Evolutionary conservation across 805 yeast species (phyloP).

Genomic region (Ogataea trehaloabstinens): DNA sequence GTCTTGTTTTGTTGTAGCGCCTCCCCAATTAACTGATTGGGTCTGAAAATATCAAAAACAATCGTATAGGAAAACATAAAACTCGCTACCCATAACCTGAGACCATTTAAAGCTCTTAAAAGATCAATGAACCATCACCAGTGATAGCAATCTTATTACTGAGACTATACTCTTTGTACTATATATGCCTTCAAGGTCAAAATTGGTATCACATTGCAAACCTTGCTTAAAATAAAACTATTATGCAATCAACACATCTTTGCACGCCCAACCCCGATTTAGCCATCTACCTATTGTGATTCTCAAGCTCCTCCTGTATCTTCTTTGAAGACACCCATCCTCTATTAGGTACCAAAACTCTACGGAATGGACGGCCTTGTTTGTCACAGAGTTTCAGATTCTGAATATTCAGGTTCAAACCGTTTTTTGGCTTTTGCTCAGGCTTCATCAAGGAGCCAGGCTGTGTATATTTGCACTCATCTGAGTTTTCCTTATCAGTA

Average conservation of each 20-base stretch:
- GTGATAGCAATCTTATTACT: too few relatives aligned
- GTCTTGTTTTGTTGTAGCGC: conserved; percentile 12
- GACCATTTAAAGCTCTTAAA: too few relatives aligned
- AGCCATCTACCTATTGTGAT: neutral
- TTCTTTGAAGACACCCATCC: conserved; percentile 43
- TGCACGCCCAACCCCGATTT: too few relatives aligned
- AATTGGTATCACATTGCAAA: too few relatives aligned
- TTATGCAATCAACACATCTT: too few relatives aligned
- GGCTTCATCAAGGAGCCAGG: too few relatives aligned
- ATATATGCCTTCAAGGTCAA: too few relatives aligned
- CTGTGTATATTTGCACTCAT: too few relatives aligned
- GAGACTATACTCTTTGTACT: too few relatives aligned
- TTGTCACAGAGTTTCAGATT: conserved; percentile 27
- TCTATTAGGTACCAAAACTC: conserved; percentile 46
- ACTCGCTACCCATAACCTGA: too few relatives aligned
- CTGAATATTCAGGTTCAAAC: conserved; percentile 1
- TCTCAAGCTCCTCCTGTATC: conserved; percentile 16
- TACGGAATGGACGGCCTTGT: conserved; percentile 39
- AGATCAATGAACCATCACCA: too few relatives aligned
- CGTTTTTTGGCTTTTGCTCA: neutral
- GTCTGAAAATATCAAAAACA: conserved; percentile 28
- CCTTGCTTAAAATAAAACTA: too few relatives aligned
- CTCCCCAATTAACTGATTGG: conserved; percentile 22
- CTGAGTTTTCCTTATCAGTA: conserved; percentile 1
- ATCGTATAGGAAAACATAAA: conserved; percentile 26